Conservation (phyloP, 2,329 filamentous ascomycete species). For the Botryotinia calthae region DNA sequence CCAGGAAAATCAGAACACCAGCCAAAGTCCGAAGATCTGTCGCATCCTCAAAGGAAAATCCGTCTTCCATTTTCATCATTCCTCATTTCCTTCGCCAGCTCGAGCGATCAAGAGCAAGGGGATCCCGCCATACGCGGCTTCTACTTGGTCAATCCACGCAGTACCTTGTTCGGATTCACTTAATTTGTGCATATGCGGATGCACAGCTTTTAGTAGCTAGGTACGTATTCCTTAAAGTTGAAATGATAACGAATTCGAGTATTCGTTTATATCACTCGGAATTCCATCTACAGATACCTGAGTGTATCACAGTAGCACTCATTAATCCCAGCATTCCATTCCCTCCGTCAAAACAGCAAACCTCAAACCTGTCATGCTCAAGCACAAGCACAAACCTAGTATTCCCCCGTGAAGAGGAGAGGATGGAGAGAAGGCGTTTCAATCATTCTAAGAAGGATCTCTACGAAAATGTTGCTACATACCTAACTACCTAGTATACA, state of each 20-base stretch:
- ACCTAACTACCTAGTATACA: background rate
- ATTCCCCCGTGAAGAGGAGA: background rate
- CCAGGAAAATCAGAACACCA: background rate
- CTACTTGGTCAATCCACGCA: background rate
- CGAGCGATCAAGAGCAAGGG: background rate
- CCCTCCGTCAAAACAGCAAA: background rate
- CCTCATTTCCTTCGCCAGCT: slow-evolving; percentile 1
- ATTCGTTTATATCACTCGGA: too few species aligned
- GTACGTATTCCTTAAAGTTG: background rate
- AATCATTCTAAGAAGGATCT: background rate
- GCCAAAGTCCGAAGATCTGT: background rate
- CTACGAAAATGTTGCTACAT: background rate
- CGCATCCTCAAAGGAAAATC: background rate
- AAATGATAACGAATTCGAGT: background rate
- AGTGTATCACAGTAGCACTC: background rate
- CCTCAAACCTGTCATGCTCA: background rate
- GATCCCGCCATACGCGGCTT: background rate
- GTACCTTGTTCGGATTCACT: background rate
- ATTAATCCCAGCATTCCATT: background rate
- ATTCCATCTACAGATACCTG: background rate
- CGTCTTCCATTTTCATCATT: background rate
- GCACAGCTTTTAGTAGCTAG: background rate
- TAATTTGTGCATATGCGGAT: background rate
- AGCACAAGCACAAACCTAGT: background rate
- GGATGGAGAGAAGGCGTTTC: background rate